Percentiles rank a stretch among this genome's conserved stretches.
Evolutionary conservation across 495 filamentous ascomycete species (phyloP).

Genomic region (Parathielavia appendiculata): DNA sequence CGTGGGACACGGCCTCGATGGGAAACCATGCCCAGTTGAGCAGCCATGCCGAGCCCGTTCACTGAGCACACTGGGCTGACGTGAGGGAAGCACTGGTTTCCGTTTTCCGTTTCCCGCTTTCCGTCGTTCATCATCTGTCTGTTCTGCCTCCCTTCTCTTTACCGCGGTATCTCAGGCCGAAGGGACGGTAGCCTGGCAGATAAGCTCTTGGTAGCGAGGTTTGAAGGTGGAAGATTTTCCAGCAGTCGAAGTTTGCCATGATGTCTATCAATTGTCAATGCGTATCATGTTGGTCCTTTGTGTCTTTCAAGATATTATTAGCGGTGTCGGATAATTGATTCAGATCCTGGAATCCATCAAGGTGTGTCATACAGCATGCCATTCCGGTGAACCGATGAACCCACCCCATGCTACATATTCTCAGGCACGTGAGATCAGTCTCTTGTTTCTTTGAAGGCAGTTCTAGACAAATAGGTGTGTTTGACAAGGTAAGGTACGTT

Average conservation of each 20-base stretch:
- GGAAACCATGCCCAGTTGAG: background rate
- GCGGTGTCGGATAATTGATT: no score
- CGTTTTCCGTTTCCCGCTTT: background rate
- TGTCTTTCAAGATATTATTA: no score
- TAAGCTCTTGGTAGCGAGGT: conserved; percentile 1
- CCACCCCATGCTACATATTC: no score
- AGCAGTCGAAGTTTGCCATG: conserved; percentile 2
- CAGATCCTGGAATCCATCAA: no score
- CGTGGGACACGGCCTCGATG: background rate
- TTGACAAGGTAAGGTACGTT: no score
- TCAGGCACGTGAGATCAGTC: no score
- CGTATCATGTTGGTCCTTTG: no score
- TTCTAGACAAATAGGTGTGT: no score
- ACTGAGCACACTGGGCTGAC: background rate
- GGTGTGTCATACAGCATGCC: no score
- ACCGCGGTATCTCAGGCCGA: background rate
- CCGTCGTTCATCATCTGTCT: background rate
- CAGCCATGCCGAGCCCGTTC: background rate
- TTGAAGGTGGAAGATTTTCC: conserved; percentile 6
- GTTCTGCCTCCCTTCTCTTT: background rate
- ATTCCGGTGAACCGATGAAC: no score
- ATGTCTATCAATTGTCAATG: background rate
- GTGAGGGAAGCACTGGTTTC: background rate
- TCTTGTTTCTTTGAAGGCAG: no score
- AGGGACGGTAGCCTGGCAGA: background rate